phyloP scores from a whole-genome alignment of 129 eudicot species.

The Arctium minus region DNA sequence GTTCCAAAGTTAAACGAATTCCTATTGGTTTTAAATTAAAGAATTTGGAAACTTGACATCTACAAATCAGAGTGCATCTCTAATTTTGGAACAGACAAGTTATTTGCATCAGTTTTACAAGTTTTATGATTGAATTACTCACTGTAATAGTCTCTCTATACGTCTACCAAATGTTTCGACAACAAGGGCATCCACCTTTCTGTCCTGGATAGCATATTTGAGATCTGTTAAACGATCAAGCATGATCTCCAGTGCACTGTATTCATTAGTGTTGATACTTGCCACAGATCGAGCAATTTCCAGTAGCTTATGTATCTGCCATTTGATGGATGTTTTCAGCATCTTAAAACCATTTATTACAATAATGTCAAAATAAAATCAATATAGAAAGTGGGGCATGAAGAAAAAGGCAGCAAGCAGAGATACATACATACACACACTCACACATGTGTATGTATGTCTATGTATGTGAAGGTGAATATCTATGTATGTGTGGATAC shows the following conservation, averaged over 20 bases:
- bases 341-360: background rate
- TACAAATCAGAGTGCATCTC: background rate
- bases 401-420: background rate
- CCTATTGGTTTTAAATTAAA: background rate
- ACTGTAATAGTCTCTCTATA: constrained; percentile 93
- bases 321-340: constrained; percentile 18
- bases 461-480: background rate
- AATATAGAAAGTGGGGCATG: background rate
- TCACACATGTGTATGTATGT: background rate
- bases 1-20: background rate
- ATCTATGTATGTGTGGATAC: background rate
- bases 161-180: constrained; percentile 99
- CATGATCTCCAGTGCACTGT: constrained; percentile 76
- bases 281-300: constrained; percentile 80
- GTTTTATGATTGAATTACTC: constrained; percentile 32
- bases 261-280: constrained; percentile 59
- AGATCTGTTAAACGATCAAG: constrained; percentile 76
- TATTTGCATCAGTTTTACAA: background rate
- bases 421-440: background rate
- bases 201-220: constrained; percentile 79
- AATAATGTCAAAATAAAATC: background rate
- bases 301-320: constrained; percentile 79
- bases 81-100: background rate
- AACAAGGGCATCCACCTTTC: constrained; percentile 99
- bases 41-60: background rate